Evolutionary conservation across 257 asterid species (phyloP), one percentile per base, ranked within the genome.

Genomic region (Przewalskia tangutica): DNA sequence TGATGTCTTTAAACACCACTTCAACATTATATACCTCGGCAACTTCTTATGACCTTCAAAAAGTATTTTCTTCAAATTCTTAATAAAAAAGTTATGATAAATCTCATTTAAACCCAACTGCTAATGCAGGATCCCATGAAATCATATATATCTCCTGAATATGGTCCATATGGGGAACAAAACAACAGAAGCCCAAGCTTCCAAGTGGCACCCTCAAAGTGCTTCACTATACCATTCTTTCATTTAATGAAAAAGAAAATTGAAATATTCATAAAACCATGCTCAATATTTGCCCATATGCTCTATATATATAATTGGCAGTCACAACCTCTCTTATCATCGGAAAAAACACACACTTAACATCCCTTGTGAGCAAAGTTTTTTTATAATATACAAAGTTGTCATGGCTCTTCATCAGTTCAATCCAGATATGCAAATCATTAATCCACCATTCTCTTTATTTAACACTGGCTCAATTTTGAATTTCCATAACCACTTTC

Each of bases 391-490:
- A 68, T 17, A 20, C 67, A 78, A 51, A 56, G 42, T 50, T 82
- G 34, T 53, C 10, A 90, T 90, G 92, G 92, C 87, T 68, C 18
- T 16, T 80, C 89, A 85, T 82, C 82, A 85, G 17, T 84, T 70
- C 84, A 81, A 64, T 64, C 76, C 84, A 81, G 85, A 85, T 59
- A 79, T 88, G 81, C 89, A 85, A 23, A 87, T 44, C 11, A 77
- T 32, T 53, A 82, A 82, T 54, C 83, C 86, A 0, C 64, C 86
- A 17, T 79, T 82, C 85, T 85, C 89, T 67, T 68, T 86, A 58
- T 84, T 84, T 66, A 90, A 91, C 32, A 83, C 80, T 56, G 92
- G 88, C 88, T 78, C 89, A 58, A 88, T 63, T 85, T 79, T 87
- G 51, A 93, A 88, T 40, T 16, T 84, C 71, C 46, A 83, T 55